Conservation (phyloP, 2,329 filamentous ascomycete genomes). For the Epichloe sylvatica region DNA sequence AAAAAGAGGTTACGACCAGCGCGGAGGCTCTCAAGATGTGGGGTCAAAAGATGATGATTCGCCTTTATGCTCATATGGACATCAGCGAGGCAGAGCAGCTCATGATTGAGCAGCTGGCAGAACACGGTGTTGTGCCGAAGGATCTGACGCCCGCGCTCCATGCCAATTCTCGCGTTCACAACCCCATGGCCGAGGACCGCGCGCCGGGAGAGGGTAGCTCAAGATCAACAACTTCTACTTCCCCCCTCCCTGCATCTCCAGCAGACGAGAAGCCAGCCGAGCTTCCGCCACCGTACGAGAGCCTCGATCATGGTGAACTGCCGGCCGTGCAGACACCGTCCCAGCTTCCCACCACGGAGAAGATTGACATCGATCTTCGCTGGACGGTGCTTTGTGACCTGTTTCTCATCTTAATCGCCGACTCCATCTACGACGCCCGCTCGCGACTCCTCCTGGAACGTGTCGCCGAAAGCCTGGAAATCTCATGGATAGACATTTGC, state of each 20-base stretch:
- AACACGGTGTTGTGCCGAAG: constrained; percentile 73
- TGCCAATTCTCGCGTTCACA: constrained; percentile 84
- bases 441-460: constrained; percentile 73
- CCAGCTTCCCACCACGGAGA: constrained; percentile 65
- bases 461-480: constrained; percentile 65
- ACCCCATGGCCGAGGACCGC: constrained; percentile 57
- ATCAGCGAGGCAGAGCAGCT: constrained; percentile 82
- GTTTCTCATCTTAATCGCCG: constrained; percentile 91
- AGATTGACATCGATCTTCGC: constrained; percentile 86
- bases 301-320: constrained; percentile 53
- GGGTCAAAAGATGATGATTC: constrained; percentile 93
- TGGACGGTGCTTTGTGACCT: constrained; percentile 96
- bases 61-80: constrained; percentile 91
- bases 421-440: constrained; percentile 81
- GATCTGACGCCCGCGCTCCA: constrained; percentile 80
- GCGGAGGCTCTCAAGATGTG: constrained; percentile 82
- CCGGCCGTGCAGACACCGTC: constrained; percentile 71
- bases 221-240: constrained; percentile 8
- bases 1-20: constrained; percentile 56
- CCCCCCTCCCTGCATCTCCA: constrained; percentile 12
- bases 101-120: constrained; percentile 95
- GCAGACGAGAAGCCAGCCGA: constrained; percentile 34
- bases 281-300: constrained; percentile 46
- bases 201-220: constrained; percentile 6
- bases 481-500: constrained; percentile 86